Percentiles rank a stretch among this genome's conserved stretches.
Evolutionary conservation across 176 grass and related monocot species (phyloP).

Genomic region (Carex scoparia): DNA sequence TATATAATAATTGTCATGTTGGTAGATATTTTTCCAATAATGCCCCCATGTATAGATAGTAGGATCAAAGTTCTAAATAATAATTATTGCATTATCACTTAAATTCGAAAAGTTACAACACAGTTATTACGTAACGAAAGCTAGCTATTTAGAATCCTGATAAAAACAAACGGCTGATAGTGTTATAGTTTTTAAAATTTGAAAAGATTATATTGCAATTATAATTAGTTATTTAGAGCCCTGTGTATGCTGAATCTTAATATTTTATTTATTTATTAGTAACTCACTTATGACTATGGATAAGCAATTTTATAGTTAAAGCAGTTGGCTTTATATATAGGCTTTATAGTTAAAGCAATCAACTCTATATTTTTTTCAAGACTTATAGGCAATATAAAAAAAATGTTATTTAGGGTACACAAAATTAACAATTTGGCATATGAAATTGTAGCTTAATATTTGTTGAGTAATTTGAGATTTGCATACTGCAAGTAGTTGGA

Average conservation of each 20-base stretch:
- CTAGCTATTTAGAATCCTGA: no score
- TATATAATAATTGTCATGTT: neutral
- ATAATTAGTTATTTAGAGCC: no score
- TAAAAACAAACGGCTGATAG: no score
- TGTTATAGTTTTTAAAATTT: no score
- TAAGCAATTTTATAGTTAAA: neutral
- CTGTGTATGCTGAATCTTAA: neutral
- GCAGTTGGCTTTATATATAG: neutral
- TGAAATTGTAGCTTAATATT: neutral
- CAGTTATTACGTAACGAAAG: no score
- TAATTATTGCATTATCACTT: no score
- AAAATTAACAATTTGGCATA: neutral
- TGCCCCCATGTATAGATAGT: no score
- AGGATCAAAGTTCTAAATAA: no score
- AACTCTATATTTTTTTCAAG: neutral
- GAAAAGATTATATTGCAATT: no score
- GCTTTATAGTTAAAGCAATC: neutral
- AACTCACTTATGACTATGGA: neutral
- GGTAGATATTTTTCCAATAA: no score
- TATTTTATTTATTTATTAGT: neutral
- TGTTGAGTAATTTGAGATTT: neutral
- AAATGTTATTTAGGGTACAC: neutral
- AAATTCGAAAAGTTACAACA: no score
- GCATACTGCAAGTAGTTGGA: neutral
- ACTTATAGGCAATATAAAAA: neutral